These are phyloP conservation scores for Juglanconis sp. DNA, from an alignment of 2,329 filamentous ascomycete species.

Conservation along the genomic window DNA sequence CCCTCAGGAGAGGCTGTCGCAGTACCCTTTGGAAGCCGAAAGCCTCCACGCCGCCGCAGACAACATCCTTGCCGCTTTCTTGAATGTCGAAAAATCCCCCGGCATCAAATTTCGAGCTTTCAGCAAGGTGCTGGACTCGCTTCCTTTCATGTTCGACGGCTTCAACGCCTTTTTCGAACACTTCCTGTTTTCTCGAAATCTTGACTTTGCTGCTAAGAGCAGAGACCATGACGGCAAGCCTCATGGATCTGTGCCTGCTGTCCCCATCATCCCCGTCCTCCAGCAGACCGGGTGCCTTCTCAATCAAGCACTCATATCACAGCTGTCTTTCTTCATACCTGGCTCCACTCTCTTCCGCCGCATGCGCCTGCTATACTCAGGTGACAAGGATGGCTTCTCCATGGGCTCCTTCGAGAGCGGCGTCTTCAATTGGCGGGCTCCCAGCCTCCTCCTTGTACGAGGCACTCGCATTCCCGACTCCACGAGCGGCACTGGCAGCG, in stretches of 20 bases:
- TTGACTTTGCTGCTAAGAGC: slow-evolving; percentile 58
- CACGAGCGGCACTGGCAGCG: slow-evolving; percentile 39
- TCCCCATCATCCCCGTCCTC: slow-evolving; percentile 38
- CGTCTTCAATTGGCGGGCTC: slow-evolving; percentile 74
- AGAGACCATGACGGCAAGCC: slow-evolving; percentile 37
- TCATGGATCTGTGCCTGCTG: neutral
- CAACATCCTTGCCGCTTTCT: slow-evolving; percentile 63
- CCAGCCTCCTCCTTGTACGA: slow-evolving; percentile 68
- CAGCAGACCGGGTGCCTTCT: slow-evolving; percentile 58
- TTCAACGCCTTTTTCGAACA: slow-evolving; percentile 69
- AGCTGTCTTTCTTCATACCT: slow-evolving; percentile 71
- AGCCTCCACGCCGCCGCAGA: slow-evolving; percentile 61
- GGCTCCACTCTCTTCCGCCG: slow-evolving; percentile 62
- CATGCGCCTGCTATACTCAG: slow-evolving; percentile 66
- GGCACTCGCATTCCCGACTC: slow-evolving; percentile 56
- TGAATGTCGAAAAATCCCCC: slow-evolving; percentile 60
- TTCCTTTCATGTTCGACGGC: slow-evolving; percentile 66
- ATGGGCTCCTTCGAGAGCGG: slow-evolving; percentile 74
- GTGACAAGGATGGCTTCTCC: slow-evolving; percentile 68
- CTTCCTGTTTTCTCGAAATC: slow-evolving; percentile 70
- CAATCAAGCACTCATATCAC: slow-evolving; percentile 60
- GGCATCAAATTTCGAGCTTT: slow-evolving; percentile 63
- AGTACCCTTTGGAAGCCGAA: slow-evolving; percentile 55
- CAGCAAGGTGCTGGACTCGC: slow-evolving; percentile 53
- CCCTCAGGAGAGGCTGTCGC: slow-evolving; percentile 62